phyloP scores from a whole-genome alignment of 73 alveolate species.

The Breviolum minutum region DNA sequence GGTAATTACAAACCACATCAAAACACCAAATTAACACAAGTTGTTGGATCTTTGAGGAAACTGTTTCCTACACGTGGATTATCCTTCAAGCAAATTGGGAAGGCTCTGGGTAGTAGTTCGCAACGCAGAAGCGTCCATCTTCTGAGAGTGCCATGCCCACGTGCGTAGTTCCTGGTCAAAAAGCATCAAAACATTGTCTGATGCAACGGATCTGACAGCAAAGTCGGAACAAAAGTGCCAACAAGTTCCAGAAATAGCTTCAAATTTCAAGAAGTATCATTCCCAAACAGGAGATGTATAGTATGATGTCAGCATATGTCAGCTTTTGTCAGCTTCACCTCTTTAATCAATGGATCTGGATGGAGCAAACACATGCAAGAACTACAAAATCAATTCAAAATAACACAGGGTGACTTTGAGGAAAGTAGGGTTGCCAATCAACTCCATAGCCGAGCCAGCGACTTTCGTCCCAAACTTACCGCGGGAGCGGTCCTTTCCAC shows the following conservation, averaged over 20 bases:
- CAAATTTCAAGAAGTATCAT: background rate
- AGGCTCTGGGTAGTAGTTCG: constrained; percentile 48
- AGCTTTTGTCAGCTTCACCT: no score
- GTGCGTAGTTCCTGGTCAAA: background rate
- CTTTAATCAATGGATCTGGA: no score
- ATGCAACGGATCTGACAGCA: background rate
- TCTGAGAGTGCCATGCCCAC: constrained; percentile 52
- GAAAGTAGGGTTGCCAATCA: no score
- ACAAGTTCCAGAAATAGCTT: background rate
- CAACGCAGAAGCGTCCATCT: constrained; percentile 44
- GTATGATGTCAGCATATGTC: no score
- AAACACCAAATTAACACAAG: no score
- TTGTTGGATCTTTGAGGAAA: no score
- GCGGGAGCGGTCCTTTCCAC: constrained; percentile 45
- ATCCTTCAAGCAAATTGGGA: background rate
- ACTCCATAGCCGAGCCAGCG: no score
- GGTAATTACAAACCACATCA: background rate
- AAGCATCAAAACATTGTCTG: background rate
- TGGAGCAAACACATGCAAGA: no score
- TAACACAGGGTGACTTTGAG: no score
- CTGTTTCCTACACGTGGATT: background rate
- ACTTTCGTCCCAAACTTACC: background rate
- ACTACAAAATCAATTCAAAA: no score
- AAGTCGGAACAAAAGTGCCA: background rate
- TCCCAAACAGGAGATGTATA: no score